phyloP scores from a whole-genome alignment of 768 basidiomycete genomes.

The Omphalotus guepiniiformis region DNA sequence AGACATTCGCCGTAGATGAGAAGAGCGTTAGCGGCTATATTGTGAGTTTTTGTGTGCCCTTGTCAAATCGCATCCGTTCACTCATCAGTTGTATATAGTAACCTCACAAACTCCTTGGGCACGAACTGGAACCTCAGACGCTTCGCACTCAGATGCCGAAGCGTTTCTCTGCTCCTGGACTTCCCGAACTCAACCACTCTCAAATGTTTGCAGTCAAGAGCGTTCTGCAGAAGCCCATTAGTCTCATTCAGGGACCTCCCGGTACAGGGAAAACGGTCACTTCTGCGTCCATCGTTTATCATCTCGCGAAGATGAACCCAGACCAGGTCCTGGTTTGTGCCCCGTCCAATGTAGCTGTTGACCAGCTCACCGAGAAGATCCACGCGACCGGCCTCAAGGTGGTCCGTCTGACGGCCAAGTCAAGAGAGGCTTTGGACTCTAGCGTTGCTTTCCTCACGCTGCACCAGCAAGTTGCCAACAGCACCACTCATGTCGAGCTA shows the following conservation, averaged over 20 bases:
- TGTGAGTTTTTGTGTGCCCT: conserved; percentile 58
- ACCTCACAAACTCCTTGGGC: conserved; percentile 96
- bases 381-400: conserved; percentile 99
- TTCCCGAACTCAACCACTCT: conserved; percentile 98
- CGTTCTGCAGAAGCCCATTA: conserved; percentile 95
- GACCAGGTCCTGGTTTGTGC: conserved; percentile 99
- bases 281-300: conserved; percentile 97
- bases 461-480: conserved; percentile 97
- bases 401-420: conserved; percentile 96
- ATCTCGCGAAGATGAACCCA: conserved; percentile 99
- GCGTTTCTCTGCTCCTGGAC: conserved; percentile 93
- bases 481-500: conserved; percentile 91
- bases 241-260: conserved; percentile 96
- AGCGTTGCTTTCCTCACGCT: conserved; percentile 90
- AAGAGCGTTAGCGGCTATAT: conserved; percentile 99
- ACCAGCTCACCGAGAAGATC: conserved; percentile 98
- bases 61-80: conserved; percentile 10
- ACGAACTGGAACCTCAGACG: conserved; percentile 94
- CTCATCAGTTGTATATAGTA: conserved; percentile 64
- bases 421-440: conserved; percentile 97
- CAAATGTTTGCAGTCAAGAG: conserved; percentile 99
- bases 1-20: conserved; percentile 98
- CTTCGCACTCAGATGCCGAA: conserved; percentile 93
- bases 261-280: conserved; percentile 99
- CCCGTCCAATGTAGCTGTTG: conserved; percentile 98